Evolutionary conservation across 2,329 filamentous ascomycete species (phyloP).

Genomic region (Botrytis paeoniae): DNA sequence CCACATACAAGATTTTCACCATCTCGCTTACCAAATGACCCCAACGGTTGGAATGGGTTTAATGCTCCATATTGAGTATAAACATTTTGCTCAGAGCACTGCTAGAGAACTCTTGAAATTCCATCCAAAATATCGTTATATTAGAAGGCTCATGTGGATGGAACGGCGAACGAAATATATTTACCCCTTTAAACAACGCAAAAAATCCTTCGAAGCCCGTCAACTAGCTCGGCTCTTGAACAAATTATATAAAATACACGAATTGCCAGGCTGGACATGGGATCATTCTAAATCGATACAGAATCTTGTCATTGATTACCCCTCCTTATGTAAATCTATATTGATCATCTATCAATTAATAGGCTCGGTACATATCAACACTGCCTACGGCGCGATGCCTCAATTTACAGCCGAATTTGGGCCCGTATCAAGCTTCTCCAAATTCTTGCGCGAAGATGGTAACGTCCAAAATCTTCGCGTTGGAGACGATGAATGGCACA

Average conservation of each 20-base stretch:
- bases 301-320: neutral
- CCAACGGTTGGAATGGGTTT: neutral
- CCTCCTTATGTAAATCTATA: neutral
- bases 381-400: neutral
- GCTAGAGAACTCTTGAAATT: neutral
- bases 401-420: neutral
- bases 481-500: neutral
- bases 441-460: neutral
- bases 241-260: too few species aligned
- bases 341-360: neutral
- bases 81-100: fast-evolving
- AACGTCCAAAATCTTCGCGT: neutral
- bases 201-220: neutral
- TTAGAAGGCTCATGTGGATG: neutral
- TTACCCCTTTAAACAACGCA: neutral
- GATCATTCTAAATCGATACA: neutral
- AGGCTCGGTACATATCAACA: fast-evolving
- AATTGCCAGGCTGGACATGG: neutral
- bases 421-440: neutral
- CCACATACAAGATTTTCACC: neutral
- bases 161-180: fast-evolving
- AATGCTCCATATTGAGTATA: fast-evolving
- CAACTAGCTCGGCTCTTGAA: neutral
- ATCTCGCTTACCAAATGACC: neutral
- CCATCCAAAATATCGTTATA: neutral